phyloP scores from a whole-genome alignment of 805 yeast species.

The Wickerhamiella kazuoi region DNA sequence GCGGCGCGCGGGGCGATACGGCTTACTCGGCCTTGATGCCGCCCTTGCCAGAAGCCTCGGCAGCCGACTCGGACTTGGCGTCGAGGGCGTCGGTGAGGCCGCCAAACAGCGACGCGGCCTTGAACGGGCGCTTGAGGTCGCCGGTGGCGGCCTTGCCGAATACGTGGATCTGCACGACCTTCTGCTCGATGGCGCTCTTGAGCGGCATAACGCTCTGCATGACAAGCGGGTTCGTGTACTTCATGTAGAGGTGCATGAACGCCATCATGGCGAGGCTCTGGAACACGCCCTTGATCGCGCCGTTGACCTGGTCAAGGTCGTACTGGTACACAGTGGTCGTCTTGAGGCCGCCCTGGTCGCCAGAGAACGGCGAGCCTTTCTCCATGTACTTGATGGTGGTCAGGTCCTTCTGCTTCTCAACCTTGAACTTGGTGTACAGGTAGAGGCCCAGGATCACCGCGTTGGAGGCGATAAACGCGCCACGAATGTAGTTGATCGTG shows the following conservation, averaged over 20 bases:
- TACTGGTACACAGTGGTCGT: slow-evolving; percentile 90
- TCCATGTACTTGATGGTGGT: slow-evolving; percentile 83
- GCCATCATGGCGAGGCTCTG: slow-evolving; percentile 93
- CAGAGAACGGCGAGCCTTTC: slow-evolving; percentile 64
- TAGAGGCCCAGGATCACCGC: slow-evolving; percentile 46
- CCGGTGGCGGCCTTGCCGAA: slow-evolving; percentile 71
- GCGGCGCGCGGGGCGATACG: too few relatives aligned
- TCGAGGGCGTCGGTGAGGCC: slow-evolving; percentile 47
- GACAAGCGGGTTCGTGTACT: slow-evolving; percentile 89
- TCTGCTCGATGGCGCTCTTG: slow-evolving; percentile 76
- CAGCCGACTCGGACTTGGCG: slow-evolving; percentile 67
- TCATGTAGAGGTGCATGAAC: slow-evolving; percentile 94
- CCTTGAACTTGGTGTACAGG: slow-evolving; percentile 40
- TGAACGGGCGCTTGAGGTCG: slow-evolving; percentile 92
- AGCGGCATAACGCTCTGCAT: slow-evolving; percentile 86
- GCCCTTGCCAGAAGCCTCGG: slow-evolving; percentile 61
- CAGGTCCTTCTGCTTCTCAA: slow-evolving; percentile 60
- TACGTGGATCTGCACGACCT: slow-evolving; percentile 79
- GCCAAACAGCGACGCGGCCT: slow-evolving; percentile 66
- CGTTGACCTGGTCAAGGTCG: slow-evolving; percentile 72
- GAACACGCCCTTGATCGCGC: slow-evolving; percentile 65
- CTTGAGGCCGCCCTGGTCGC: slow-evolving; percentile 52
- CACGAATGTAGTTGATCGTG: slow-evolving; percentile 56
- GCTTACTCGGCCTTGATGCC: slow-evolving; percentile 69
- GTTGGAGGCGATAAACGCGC: slow-evolving; percentile 51